Evolutionary conservation across 805 yeast genomes (phyloP), one percentile per base, ranked within the genome.

Genomic region (Saturnispora dispora): DNA sequence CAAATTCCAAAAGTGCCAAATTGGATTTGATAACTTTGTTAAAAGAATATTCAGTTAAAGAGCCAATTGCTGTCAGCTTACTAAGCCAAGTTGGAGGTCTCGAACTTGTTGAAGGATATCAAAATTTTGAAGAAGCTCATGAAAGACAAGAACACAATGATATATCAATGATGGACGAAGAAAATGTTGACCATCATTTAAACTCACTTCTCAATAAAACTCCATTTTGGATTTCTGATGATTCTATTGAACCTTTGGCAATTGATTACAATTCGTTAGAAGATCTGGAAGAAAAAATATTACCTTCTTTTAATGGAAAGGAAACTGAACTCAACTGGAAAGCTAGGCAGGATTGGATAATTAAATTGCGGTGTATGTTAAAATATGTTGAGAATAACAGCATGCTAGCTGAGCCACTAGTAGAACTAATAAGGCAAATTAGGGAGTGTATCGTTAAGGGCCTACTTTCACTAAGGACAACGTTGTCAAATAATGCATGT

Each of bases 281-380:
- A 11, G 61, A 64, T 36, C 58, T 61, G 11, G 55, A 75, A 28
- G 51, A 56, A 6, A 60, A 59, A 4, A 60, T 64, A 15, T 49
- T 69, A 20, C 53, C 63, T 0, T 57, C 63, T 23, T 89, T 91
- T 59, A 76, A 73, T 8, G 85, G 83, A 5, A 73, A 83, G 60
- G 99, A 93, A 64, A 85, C 95, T 0, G 99, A 93, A 61, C 75
- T 75, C 53, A 93, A 93, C 63, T 93, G 99, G 99, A 67, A 71
- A 22, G 58, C 60, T 0, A 74, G 99, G 60, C 96, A 90, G 58
- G 74, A 76, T 48, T 70, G 71, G 47, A 75, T 88, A 3, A 59
- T 76, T 1, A 74, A 72, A 46, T 60, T 88, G 33, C 73, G 96
- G 52, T 71, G 76, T 2, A 66, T 84, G 4, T 55, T 87, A 3